Conservation (phyloP, 129 eudicot species). For the Scalesia atractyloides region DNA sequence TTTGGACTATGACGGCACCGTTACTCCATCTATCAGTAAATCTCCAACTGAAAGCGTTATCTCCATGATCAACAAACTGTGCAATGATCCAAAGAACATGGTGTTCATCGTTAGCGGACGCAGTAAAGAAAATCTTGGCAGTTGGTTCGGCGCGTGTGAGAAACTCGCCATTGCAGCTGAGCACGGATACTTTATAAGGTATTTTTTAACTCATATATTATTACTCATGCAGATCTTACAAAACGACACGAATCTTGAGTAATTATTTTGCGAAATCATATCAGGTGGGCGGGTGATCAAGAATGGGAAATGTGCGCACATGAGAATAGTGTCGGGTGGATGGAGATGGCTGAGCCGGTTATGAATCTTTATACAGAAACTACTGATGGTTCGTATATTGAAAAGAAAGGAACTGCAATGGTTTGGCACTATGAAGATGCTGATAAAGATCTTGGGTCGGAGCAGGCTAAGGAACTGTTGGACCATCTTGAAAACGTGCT, state of each 20-base stretch:
- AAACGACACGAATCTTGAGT: not conserved
- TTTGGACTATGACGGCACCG: conserved; percentile 50
- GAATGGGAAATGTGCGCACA: conserved; percentile 34
- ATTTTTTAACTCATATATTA: not conserved
- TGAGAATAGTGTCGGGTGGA: conserved; percentile 36
- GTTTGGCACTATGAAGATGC: conserved; percentile 41
- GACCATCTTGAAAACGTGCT: conserved; percentile 54
- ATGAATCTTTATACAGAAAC: conserved; percentile 49
- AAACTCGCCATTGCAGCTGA: conserved; percentile 49
- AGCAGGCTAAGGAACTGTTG: conserved; percentile 47
- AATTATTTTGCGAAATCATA: not conserved
- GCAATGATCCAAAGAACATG: conserved; percentile 28
- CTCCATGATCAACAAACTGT: conserved; percentile 32
- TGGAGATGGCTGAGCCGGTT: conserved; percentile 46
- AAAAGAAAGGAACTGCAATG: conserved; percentile 40
- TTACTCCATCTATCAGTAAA: conserved; percentile 36
- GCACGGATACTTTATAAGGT: conserved; percentile 50
- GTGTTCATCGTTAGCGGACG: conserved; percentile 38
- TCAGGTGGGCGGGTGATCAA: conserved; percentile 34
- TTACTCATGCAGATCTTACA: not conserved
- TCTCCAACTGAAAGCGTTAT: conserved; percentile 28
- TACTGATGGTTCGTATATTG: conserved; percentile 47
- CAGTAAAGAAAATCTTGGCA: conserved; percentile 29
- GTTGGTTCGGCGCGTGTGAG: conserved; percentile 36
- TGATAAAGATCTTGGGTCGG: conserved; percentile 31